phyloP scores from a whole-genome alignment of 2,329 filamentous ascomycete genomes.

The Stagonosporopsis chrysanthemi region DNA sequence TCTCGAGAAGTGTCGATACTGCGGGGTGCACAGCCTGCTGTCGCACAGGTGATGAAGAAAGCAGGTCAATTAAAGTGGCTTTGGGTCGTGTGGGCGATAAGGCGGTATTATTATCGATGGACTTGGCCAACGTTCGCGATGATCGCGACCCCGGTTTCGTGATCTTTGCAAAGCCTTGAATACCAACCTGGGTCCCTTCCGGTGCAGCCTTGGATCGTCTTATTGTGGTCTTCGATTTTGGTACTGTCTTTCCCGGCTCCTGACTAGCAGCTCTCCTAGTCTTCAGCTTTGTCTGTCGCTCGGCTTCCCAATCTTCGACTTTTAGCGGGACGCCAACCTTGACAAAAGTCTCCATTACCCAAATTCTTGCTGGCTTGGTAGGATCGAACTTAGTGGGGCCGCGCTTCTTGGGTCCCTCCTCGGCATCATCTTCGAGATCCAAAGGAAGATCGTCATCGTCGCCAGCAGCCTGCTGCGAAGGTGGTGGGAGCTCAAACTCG shows the following conservation, averaged over 20 bases:
- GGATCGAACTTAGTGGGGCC: slow-evolving; percentile 67
- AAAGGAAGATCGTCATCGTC: slow-evolving; percentile 43
- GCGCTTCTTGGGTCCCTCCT: slow-evolving; percentile 54
- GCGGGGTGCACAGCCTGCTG: not conserved
- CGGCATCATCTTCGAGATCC: slow-evolving; percentile 43
- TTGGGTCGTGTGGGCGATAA: not conserved
- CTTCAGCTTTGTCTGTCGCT: slow-evolving; percentile 31
- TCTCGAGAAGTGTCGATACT: slow-evolving; percentile 17
- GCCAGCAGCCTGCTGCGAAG: slow-evolving; percentile 28
- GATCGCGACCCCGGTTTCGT: slow-evolving; percentile 44
- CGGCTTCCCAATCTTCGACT: slow-evolving; percentile 69
- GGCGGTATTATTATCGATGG: slow-evolving; percentile 13
- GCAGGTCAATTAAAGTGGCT: slow-evolving; percentile 32
- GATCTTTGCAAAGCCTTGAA: slow-evolving; percentile 45
- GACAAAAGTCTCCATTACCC: slow-evolving; percentile 72
- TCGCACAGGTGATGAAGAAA: slow-evolving; percentile 41
- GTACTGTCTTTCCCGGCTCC: slow-evolving; percentile 26
- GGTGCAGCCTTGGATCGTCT: slow-evolving; percentile 33
- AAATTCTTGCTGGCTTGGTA: slow-evolving; percentile 68
- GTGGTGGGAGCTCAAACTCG: slow-evolving; percentile 55
- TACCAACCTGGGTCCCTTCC: slow-evolving; percentile 31
- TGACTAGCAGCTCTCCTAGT: slow-evolving; percentile 34
- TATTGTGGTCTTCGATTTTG: slow-evolving; percentile 31
- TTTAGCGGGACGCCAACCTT: slow-evolving; percentile 70
- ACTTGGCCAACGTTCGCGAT: slow-evolving; percentile 31